Base-by-base conservation (phyloP, 768 basidiomycete genomes). In the Kwoniella dendrophila region DNA sequence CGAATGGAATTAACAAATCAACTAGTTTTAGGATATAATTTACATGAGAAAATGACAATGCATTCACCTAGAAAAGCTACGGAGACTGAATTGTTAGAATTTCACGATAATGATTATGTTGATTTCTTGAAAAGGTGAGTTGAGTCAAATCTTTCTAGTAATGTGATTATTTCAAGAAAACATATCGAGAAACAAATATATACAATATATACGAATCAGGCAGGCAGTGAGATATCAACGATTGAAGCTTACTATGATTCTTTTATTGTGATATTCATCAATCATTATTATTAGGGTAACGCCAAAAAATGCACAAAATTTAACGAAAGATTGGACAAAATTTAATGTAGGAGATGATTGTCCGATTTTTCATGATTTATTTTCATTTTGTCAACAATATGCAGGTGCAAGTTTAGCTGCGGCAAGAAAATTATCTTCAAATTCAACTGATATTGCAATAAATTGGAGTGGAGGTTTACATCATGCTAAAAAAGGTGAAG, bases 381-480 rank as follows among this genome's bases (percentile, higher is more conserved):
- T 89, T 73, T 88, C 93, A 56, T 99, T 96, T 67, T 95, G 91
- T 78, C 85, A 86, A 47, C 89, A 94, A 86, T 99, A 96, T 78
- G 85, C 95, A 1, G 96, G 96, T 0, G 93, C 85, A 0, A 93
- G 91, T 1, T 82, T 99, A 20, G 90, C 92, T 18, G 96, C 90
- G 1, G 94, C 94, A 10, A 82, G 92, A 20, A 94, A 92, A 77
- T 83, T 98, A 2, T 87, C 86, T 53, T 84, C 88, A 1, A 92
- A 91, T 0, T 76, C 87, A 1, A 92, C 93, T 18, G 96, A 99
- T 79, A 97, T 95, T 43, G 96, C 96, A 0, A 92, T 99, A 71
- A 98, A 97, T 74, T 99, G 96, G 96, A 93, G 93, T 22, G 96
- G 96, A 0, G 96, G 96, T 0, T 83, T 99, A 20, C 96, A 99